Evolutionary conservation across 2,329 filamentous ascomycete species (phyloP).

Genomic region (Grosmannia huntii): DNA sequence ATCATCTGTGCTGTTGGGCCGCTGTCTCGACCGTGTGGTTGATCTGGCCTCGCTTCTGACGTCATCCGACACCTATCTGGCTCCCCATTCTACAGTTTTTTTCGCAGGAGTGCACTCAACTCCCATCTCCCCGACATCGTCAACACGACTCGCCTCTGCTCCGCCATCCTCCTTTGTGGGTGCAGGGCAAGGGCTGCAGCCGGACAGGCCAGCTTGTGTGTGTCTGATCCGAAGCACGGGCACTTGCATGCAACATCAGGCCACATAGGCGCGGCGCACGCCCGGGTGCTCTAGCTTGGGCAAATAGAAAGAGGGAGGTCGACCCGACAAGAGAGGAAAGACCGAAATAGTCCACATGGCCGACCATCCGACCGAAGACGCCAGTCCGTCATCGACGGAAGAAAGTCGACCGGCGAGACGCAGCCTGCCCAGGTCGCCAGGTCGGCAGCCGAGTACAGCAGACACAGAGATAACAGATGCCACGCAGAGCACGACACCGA

Average conservation of each 20-base stretch:
- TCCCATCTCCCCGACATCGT: background rate
- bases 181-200: too few species aligned
- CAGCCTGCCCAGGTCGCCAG: background rate
- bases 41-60: background rate
- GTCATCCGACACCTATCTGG: background rate
- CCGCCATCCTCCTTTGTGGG: too few species aligned
- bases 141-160: too few species aligned
- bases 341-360: background rate
- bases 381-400: background rate
- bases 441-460: background rate
- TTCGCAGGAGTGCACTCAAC: too few species aligned
- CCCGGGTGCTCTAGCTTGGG: background rate
- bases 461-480: background rate
- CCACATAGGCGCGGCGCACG: background rate
- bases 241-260: background rate
- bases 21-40: background rate
- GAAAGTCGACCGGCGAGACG: background rate
- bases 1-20: background rate
- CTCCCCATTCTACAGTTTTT: background rate
- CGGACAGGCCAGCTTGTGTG: background rate
- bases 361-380: background rate
- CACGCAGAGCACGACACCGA: background rate
- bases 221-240: background rate
- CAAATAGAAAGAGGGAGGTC: too few species aligned
- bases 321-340: background rate